Conservation (phyloP, 257 asterid species). For the Solanum sejunctum region DNA sequence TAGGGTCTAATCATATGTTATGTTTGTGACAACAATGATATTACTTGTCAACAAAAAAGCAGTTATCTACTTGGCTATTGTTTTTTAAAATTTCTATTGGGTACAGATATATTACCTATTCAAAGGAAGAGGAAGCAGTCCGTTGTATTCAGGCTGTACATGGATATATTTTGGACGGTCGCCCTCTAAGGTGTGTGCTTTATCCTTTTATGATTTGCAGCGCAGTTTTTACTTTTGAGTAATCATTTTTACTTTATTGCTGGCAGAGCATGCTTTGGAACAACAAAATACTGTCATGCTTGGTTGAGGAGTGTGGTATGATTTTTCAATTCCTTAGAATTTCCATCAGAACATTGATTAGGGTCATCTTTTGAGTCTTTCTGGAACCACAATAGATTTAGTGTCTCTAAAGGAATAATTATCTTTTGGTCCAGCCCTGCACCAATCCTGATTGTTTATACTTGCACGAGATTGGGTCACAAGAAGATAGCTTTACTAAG, state of each 20-base stretch:
- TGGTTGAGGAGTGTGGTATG: constrained; percentile 82
- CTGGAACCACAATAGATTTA: background rate
- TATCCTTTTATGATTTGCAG: background rate
- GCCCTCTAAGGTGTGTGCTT: constrained; percentile 50
- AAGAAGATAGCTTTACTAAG: constrained; percentile 84
- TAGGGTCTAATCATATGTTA: background rate
- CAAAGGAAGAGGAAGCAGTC: constrained; percentile 88
- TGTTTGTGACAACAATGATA: background rate
- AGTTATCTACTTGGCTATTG: background rate
- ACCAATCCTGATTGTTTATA: constrained; percentile 82
- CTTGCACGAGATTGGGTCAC: constrained; percentile 79
- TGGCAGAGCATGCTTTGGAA: constrained; percentile 90
- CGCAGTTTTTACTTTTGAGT: background rate
- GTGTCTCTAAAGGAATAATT: background rate
- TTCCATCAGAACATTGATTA: background rate
- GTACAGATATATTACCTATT: constrained; percentile 75
- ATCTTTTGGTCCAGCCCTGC: constrained; percentile 60
- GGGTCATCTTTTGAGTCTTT: background rate
- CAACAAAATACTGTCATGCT: constrained; percentile 88
- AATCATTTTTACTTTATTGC: constrained; percentile 10
- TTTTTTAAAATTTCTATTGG: background rate
- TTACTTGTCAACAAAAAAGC: background rate
- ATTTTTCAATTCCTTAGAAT: background rate
- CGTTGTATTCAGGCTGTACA: constrained; percentile 93
- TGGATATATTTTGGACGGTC: constrained; percentile 78